Conservation (phyloP, 1,139 yeast genomes). For the Lodderomyces parapsilosis region DNA sequence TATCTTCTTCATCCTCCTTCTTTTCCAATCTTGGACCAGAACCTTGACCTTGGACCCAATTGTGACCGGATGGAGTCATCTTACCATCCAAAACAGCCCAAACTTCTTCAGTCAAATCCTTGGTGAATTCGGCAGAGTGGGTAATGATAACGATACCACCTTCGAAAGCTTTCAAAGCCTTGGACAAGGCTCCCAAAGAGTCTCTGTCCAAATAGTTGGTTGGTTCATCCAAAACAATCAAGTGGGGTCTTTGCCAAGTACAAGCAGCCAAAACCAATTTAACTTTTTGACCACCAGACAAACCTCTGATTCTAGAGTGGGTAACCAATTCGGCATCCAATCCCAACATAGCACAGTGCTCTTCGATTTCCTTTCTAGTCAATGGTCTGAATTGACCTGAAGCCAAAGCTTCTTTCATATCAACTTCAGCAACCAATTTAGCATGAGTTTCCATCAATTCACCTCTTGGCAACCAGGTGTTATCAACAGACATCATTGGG, state of each 20-base stretch:
- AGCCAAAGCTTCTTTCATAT: constrained; percentile 99
- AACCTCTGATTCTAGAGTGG: constrained; percentile 99
- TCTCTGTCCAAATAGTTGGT: constrained; percentile 99
- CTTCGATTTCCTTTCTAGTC: constrained; percentile 99
- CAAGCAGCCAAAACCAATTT: constrained; percentile 99
- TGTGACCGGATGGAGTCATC: constrained; percentile 99
- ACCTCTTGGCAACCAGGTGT: constrained; percentile 99
- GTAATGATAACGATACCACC: constrained; percentile 99
- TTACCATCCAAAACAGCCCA: constrained; percentile 98
- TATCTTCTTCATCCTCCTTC: constrained; percentile 98
- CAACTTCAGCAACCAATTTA: constrained; percentile 99
- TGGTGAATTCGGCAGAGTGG: constrained; percentile 99
- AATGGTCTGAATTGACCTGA: constrained; percentile 99
- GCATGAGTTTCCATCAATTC: constrained; percentile 98
- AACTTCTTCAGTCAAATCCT: constrained; percentile 97
- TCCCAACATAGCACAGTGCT: constrained; percentile 98
- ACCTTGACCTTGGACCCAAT: constrained; percentile 99
- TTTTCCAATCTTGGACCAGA: constrained; percentile 96
- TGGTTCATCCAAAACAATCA: constrained; percentile 98
- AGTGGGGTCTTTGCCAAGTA: constrained; percentile 99
- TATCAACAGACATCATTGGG: constrained; percentile 99
- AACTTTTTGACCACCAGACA: constrained; percentile 99
- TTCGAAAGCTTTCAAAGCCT: constrained; percentile 97
- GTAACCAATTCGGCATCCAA: constrained; percentile 98
- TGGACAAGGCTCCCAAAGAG: constrained; percentile 98